A percentile compares a stretch with the other conserved stretches of the same genome.
Conservation (phyloP, 2,329 filamentous ascomycete genomes). For the Phialophora expanda region DNA sequence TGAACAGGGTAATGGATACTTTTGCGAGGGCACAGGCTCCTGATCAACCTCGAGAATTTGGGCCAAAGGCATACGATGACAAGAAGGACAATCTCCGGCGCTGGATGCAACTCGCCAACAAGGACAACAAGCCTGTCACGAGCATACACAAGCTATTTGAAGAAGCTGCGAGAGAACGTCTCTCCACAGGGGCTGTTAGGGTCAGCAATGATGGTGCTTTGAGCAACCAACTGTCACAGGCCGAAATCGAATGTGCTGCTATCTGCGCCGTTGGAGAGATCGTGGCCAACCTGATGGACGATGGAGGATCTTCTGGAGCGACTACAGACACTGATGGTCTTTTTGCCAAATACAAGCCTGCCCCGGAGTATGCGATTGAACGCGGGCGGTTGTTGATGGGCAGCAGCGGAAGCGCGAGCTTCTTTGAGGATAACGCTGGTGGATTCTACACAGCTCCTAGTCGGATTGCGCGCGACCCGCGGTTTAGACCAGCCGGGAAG, state of each 20-base stretch:
- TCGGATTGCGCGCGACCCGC: constrained; percentile 38
- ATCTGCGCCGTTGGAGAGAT: constrained; percentile 36
- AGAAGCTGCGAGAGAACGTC: constrained; percentile 27
- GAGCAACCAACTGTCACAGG: constrained; percentile 11
- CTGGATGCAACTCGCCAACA: constrained; percentile 12
- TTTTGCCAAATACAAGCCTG: constrained; percentile 31
- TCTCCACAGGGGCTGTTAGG: constrained; percentile 6
- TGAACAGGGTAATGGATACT: constrained; percentile 29
- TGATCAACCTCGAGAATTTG: constrained; percentile 12
- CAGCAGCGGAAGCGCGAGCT: constrained; percentile 29
- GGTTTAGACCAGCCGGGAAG: constrained; percentile 36
- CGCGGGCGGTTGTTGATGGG: constrained; percentile 27
- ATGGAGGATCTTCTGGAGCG: constrained; percentile 13
- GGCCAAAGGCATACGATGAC: not conserved
- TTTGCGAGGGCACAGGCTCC: constrained; percentile 19
- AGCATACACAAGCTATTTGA: constrained; percentile 21
- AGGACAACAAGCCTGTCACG: constrained; percentile 12
- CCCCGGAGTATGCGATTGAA: constrained; percentile 37
- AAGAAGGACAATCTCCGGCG: constrained; percentile 16
- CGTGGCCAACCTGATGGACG: constrained; percentile 26
- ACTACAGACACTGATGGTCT: constrained; percentile 4
- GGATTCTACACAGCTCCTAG: constrained; percentile 35
- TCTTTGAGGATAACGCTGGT: constrained; percentile 36
- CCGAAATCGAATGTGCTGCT: constrained; percentile 28
- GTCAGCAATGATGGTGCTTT: not conserved